Base-by-base conservation (phyloP, 805 yeast genomes). In the Kurtzmaniella cleridarum region DNA sequence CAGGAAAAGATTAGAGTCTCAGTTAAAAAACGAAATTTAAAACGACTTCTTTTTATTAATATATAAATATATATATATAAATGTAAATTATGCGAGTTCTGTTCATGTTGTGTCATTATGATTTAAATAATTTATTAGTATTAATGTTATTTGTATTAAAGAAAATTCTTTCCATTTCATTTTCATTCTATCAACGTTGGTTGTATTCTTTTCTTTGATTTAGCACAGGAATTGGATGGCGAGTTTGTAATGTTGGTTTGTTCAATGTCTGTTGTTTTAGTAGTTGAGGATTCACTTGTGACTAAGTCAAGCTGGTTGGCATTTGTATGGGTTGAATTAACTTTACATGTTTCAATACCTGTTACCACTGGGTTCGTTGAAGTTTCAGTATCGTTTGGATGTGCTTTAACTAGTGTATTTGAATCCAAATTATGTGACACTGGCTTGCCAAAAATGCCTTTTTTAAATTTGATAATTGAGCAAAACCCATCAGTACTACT, bases 401-500 rank as follows among this genome's bases (percentile, higher is more conserved):
- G 16, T n/a, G 32, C 12, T 29, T 29, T 9, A 29, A n/a, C 7
- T 13, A 13, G 14, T 13, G n/a, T 9, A 29, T 9, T 10, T 13
- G 16, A 29, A 16, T 16, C 7, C 16, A 13, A 13, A 13, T 29
- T 6, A 29, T 16, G n/a, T n/a, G n/a, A n/a, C n/a, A 66, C 50
- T n/a, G 48, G 57, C 24, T 57, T 66, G 1, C 96, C 96, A 27
- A 87, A 66, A 10, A 77, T 68, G 2, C 62, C 71, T 2, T 62
- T 58, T 3, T 73, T 73, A 35, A 88, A 75, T 5, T 66, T 59
- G 1, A 90, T 58, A 33, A 73, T 73, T 1, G 96, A 83, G 47
- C 96, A 84, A 57, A 89, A 91, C 14, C 98, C 98, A 58, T 93
- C 98, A 0, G 95, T 84, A 0, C 96, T 85, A 5, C 95, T 79